Evolutionary conservation across 2,329 filamentous ascomycete species (phyloP).

Genomic region (Lasiodiplodia sp.): DNA sequence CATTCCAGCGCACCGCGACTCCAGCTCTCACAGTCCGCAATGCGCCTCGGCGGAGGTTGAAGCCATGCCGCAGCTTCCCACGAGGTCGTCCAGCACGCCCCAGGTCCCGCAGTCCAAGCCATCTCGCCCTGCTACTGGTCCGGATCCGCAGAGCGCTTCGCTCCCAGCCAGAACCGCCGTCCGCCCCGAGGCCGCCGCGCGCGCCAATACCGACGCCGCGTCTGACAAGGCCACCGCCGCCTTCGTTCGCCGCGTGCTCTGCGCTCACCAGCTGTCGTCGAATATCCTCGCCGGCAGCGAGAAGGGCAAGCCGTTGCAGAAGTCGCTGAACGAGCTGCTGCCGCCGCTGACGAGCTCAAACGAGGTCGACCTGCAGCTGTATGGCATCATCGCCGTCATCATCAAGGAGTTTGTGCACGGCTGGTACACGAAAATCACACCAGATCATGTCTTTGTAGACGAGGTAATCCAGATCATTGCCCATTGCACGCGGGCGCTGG

Average conservation of each 20-base stretch:
- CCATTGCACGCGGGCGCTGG: conserved; percentile 85
- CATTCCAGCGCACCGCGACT: neutral
- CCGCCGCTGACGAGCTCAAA: conserved; percentile 94
- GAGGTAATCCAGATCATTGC: conserved; percentile 91
- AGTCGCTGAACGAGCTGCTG: conserved; percentile 79
- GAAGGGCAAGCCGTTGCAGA: conserved; percentile 63
- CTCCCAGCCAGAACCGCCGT: neutral
- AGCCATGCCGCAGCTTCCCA: conserved; percentile 29
- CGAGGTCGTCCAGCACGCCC: conserved; percentile 24
- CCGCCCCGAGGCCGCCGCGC: conserved; percentile 2
- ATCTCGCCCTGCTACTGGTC: conserved; percentile 14
- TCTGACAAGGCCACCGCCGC: conserved; percentile 81
- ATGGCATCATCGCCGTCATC: conserved; percentile 88
- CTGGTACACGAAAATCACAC: conserved; percentile 93
- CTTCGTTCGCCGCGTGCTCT: conserved; percentile 84
- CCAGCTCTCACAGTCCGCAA: conserved; percentile 19
- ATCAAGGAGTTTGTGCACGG: conserved; percentile 88
- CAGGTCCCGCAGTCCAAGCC: conserved; percentile 22
- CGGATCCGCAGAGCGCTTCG: conserved; percentile 7
- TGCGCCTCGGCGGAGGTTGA: conserved; percentile 29
- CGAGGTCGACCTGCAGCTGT: conserved; percentile 90
- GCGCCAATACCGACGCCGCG: conserved; percentile 31
- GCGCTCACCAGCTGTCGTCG: conserved; percentile 64
- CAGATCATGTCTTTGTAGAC: conserved; percentile 85
- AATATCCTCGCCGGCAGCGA: conserved; percentile 57